Evolutionary conservation across 2,329 filamentous ascomycete genomes (phyloP).

Genomic region (Colletotrichum lupini): DNA sequence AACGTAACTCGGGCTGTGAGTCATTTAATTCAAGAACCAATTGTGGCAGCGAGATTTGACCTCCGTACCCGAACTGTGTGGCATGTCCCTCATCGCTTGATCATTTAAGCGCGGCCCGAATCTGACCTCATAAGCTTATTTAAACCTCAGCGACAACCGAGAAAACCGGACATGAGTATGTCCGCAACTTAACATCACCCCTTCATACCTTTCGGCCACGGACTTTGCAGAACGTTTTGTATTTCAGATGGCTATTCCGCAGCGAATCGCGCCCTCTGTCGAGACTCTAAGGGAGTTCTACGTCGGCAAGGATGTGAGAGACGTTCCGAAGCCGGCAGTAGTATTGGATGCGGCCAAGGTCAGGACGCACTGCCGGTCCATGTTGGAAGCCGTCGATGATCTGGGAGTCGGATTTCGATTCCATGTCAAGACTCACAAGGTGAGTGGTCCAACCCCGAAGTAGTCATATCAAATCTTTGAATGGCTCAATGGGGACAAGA

Average conservation of each 20-base stretch:
- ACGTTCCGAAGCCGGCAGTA: slow-evolving; percentile 64
- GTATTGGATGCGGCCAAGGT: slow-evolving; percentile 67
- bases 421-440: slow-evolving; percentile 76
- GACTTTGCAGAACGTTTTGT: too few relatives aligned
- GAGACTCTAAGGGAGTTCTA: slow-evolving; percentile 40
- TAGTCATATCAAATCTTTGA: not conserved
- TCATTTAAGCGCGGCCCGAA: not conserved
- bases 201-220: too few relatives aligned
- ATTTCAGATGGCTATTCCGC: slow-evolving; percentile 37
- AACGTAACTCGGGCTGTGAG: not conserved
- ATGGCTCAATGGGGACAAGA: too few relatives aligned
- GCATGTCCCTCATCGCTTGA: not conserved
- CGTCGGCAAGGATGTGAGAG: slow-evolving; percentile 39
- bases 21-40: not conserved
- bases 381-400: slow-evolving; percentile 60
- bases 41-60: not conserved
- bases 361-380: slow-evolving; percentile 64
- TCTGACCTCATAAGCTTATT: not conserved
- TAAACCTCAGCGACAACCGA: not conserved
- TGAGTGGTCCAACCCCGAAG: slow-evolving; percentile 37
- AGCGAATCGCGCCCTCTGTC: slow-evolving; percentile 18
- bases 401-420: slow-evolving; percentile 67
- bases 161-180: not conserved
- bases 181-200: not conserved
- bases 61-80: not conserved